These are phyloP conservation scores for Cryptococcus sp. DNA, from an alignment of 1,284 basidiomycete genomes.

Conservation along the genomic window DNA sequence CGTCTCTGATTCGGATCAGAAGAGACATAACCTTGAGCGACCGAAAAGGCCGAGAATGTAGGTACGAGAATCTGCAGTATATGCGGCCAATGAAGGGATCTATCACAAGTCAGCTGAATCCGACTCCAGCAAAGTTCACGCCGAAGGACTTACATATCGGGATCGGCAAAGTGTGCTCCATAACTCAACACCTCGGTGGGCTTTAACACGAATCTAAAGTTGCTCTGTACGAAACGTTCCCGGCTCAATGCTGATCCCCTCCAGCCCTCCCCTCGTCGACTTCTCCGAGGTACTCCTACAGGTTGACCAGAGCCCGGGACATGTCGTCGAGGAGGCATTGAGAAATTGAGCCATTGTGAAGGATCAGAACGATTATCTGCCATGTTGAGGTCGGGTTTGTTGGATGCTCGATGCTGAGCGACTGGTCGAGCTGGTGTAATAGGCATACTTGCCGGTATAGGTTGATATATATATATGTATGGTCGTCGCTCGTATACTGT, in stretches of 20 bases:
- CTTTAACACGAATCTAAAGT: constrained; percentile 90
- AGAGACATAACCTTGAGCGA: constrained; percentile 45
- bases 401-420: not conserved
- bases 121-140: not conserved
- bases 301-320: constrained; percentile 52
- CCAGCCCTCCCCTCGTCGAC: constrained; percentile 59
- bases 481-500: not conserved
- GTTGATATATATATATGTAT: no score
- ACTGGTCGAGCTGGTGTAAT: not conserved
- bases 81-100: constrained; percentile 93
- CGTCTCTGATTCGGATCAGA: constrained; percentile 12
- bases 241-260: constrained; percentile 64
- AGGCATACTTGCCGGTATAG: not conserved
- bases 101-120: constrained; percentile 42
- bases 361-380: constrained; percentile 25
- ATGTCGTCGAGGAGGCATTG: constrained; percentile 70
- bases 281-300: constrained; percentile 58
- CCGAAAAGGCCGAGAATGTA: constrained; percentile 53
- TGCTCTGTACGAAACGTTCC: constrained; percentile 88
- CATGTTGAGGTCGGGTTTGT: constrained; percentile 28
- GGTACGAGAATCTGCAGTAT: constrained; percentile 93
- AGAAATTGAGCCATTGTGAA: constrained; percentile 64
- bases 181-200: constrained; percentile 72
- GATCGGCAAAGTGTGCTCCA: constrained; percentile 91
- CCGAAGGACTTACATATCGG: constrained; percentile 68